Evolutionary conservation across 805 yeast species (phyloP).

Genomic region (Metschnikowia aberdeeniae): DNA sequence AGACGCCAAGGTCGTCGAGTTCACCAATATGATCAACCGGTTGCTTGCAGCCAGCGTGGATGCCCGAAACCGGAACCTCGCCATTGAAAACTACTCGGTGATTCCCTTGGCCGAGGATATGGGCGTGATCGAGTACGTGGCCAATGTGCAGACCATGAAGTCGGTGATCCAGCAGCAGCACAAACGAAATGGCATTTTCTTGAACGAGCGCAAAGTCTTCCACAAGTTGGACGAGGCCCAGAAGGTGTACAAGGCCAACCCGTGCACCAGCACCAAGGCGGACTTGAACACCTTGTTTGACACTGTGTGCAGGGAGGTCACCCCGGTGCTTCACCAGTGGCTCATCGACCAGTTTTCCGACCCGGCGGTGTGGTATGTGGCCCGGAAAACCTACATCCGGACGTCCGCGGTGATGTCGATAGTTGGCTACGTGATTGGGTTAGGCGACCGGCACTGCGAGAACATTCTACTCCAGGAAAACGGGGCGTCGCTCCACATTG

Average conservation of each 20-base stretch:
- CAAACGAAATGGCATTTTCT: conserved; percentile 20
- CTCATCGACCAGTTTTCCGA: conserved; percentile 85
- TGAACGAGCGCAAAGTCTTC: conserved; percentile 26
- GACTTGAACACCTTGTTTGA: conserved; percentile 23
- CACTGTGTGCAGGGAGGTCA: conserved; percentile 34
- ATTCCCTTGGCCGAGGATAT: conserved; percentile 79
- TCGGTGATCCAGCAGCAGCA: conserved; percentile 41
- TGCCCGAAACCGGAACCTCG: conserved; percentile 66
- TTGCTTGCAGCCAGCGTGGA: conserved; percentile 63
- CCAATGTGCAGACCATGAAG: conserved; percentile 67
- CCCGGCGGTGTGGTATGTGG: conserved; percentile 81
- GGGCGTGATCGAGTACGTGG: conserved; percentile 85
- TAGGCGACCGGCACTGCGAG: conserved; percentile 97
- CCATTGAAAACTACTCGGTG: conserved; percentile 80
- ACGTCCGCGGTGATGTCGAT: conserved; percentile 95
- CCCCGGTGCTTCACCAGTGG: conserved; percentile 83
- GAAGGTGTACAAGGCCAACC: conserved; percentile 15
- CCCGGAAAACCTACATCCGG: conserved; percentile 69
- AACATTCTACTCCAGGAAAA: conserved; percentile 70
- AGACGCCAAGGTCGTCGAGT: conserved; percentile 91
- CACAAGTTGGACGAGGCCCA: conserved; percentile 32
- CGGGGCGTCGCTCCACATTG: conserved; percentile 88
- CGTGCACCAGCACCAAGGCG: conserved; percentile 3
- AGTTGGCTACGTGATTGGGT: conserved; percentile 89
- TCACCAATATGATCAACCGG: conserved; percentile 81